phyloP scores from a whole-genome alignment of 768 basidiomycete genomes.

The Boletellus ananas region DNA sequence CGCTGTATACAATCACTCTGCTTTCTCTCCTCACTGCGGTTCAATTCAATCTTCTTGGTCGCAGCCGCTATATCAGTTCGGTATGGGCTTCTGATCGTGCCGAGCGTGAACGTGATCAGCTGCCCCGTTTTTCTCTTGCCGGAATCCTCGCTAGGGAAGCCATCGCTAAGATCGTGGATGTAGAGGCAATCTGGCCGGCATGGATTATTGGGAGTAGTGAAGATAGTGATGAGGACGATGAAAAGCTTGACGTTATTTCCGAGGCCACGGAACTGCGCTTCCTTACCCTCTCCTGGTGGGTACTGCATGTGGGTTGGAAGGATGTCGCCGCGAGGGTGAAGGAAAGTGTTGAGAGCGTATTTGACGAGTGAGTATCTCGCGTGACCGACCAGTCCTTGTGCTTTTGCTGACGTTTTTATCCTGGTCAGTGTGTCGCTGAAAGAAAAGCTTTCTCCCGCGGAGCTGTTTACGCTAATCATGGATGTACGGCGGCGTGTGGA shows the following conservation, averaged over 20 bases:
- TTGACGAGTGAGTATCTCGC: slow-evolving; percentile 64
- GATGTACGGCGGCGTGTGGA: slow-evolving; percentile 80
- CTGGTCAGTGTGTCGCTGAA: slow-evolving; percentile 74
- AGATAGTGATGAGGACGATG: slow-evolving; percentile 25
- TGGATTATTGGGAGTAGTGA: slow-evolving; percentile 24
- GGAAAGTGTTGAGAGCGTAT: slow-evolving; percentile 74
- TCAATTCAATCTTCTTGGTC: slow-evolving; percentile 82
- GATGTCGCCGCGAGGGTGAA: slow-evolving; percentile 72
- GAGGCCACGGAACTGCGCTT: slow-evolving; percentile 77
- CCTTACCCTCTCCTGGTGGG: slow-evolving; percentile 89
- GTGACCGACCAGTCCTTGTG: neutral
- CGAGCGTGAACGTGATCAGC: slow-evolving; percentile 44
- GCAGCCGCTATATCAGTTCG: slow-evolving; percentile 73
- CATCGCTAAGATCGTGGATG: slow-evolving; percentile 23
- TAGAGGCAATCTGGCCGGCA: slow-evolving; percentile 22
- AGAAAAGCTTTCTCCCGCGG: slow-evolving; percentile 62
- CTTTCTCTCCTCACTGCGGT: slow-evolving; percentile 82
- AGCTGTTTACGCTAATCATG: slow-evolving; percentile 62
- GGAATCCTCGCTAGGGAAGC: slow-evolving; percentile 26
- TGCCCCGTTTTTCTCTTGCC: slow-evolving; percentile 30
- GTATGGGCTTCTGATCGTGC: slow-evolving; percentile 59
- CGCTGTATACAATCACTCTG: slow-evolving; percentile 81
- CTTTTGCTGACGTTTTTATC: slow-evolving; percentile 9
- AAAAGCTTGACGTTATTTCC: slow-evolving; percentile 36
- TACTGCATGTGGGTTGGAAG: slow-evolving; percentile 89